Conservation (phyloP, 2,329 filamentous ascomycete genomes). For the Sclerotinia minor region DNA sequence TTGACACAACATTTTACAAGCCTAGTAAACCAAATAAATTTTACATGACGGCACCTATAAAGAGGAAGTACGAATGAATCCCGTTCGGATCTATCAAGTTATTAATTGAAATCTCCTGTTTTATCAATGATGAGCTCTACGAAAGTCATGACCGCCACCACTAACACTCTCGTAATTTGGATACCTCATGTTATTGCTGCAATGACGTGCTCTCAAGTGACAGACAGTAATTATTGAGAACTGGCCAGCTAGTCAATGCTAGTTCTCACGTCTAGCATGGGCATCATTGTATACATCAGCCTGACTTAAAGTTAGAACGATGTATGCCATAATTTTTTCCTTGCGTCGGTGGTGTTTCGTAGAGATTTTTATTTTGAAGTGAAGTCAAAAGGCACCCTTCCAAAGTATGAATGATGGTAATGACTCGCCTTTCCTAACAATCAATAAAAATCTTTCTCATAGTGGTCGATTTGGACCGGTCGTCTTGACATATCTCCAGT, state of each 20-base stretch:
- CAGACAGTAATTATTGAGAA: background rate
- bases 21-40: background rate
- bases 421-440: background rate
- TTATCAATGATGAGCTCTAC: background rate
- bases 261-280: background rate
- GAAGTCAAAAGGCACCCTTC: background rate
- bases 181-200: background rate
- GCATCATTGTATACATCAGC: background rate
- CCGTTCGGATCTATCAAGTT: background rate
- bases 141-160: background rate
- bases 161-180: background rate
- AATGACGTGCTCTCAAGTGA: background rate
- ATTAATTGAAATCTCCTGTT: background rate
- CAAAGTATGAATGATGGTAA: background rate
- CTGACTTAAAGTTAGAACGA: too few relatives aligned
- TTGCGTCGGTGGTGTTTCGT: background rate
- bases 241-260: background rate
- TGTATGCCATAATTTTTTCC: background rate
- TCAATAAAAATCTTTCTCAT: background rate
- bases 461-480: background rate
- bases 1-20: conserved; percentile 5
- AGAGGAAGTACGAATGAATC: background rate
- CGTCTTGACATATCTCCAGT: background rate
- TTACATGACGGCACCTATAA: conserved; percentile 3
- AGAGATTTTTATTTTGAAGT: background rate